A percentile compares a stretch with the other conserved stretches of the same genome.
These are phyloP conservation scores for Chaetomium tenue DNA, from an alignment of 495 filamentous ascomycete genomes.

Conservation along the genomic window DNA sequence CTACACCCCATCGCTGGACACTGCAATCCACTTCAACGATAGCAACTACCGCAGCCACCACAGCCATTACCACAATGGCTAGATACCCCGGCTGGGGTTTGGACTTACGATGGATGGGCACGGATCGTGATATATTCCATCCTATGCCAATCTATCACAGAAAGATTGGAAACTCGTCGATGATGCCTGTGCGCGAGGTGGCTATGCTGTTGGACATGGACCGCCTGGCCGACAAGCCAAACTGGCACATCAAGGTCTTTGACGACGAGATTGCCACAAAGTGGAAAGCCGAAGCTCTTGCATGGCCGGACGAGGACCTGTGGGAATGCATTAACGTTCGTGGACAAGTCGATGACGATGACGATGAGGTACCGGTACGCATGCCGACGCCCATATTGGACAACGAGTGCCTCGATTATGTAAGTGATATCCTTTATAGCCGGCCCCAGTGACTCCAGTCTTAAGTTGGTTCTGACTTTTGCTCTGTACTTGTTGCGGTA, in stretches of 20 bases:
- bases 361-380: no score
- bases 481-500: neutral
- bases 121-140: no score
- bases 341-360: constrained; percentile 12
- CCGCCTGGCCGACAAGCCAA: constrained; percentile 41
- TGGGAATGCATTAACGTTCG: constrained; percentile 9
- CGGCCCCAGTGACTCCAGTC: no score
- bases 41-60: neutral
- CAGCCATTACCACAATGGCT: neutral
- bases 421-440: neutral
- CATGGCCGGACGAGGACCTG: constrained; percentile 33
- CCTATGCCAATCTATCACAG: constrained; percentile 12
- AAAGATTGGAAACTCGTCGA: constrained; percentile 14
- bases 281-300: constrained; percentile 43
- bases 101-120: constrained; percentile 14
- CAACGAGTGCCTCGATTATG: constrained; percentile 10
- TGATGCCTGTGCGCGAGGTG: constrained; percentile 37
- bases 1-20: no score
- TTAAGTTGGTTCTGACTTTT: no score
- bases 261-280: constrained; percentile 43
- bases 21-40: neutral
- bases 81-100: constrained; percentile 20
- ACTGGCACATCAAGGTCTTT: constrained; percentile 59
- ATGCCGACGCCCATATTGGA: constrained; percentile 1
- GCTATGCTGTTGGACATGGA: constrained; percentile 46